Conservation (phyloP, 2,329 filamentous ascomycete genomes). For the Fusarium irregulare region DNA sequence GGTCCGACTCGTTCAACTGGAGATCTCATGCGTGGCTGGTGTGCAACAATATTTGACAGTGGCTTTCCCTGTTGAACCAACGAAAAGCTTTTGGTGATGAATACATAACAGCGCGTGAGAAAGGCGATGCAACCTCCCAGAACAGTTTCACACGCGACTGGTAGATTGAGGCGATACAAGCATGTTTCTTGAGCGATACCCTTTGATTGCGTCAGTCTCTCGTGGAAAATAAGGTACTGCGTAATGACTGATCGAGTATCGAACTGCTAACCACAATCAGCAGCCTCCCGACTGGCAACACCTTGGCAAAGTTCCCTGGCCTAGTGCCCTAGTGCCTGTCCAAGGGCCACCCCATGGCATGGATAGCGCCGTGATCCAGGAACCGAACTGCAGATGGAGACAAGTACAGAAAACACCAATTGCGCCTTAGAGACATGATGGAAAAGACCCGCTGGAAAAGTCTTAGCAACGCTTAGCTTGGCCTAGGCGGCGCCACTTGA, state of each 20-base stretch:
- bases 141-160: constrained; percentile 27
- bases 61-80: constrained; percentile 4
- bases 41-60: constrained; percentile 23
- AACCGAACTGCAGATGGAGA: constrained; percentile 40
- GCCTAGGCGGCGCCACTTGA: constrained; percentile 43
- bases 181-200: constrained; percentile 24
- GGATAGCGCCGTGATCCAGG: constrained; percentile 46
- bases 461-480: constrained; percentile 38
- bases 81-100: constrained; percentile 7
- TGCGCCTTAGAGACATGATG: background rate
- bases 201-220: background rate
- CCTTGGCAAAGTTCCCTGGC: constrained; percentile 23
- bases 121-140: constrained; percentile 33
- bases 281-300: constrained; percentile 26
- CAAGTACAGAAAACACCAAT: constrained; percentile 26
- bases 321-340: constrained; percentile 20
- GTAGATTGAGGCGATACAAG: constrained; percentile 31
- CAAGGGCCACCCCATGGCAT: constrained; percentile 43
- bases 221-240: constrained; percentile 16
- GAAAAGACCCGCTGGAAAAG: constrained; percentile 27
- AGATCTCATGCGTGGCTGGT: constrained; percentile 17
- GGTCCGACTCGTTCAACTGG: constrained; percentile 4
- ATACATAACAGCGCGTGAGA: constrained; percentile 17
- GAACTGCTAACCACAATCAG: constrained; percentile 22
- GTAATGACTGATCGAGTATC: constrained; percentile 20